Evolutionary conservation across 441 rosid genomes (phyloP), one percentile per base, ranked within the genome.

Genomic region (California macrophylla): DNA sequence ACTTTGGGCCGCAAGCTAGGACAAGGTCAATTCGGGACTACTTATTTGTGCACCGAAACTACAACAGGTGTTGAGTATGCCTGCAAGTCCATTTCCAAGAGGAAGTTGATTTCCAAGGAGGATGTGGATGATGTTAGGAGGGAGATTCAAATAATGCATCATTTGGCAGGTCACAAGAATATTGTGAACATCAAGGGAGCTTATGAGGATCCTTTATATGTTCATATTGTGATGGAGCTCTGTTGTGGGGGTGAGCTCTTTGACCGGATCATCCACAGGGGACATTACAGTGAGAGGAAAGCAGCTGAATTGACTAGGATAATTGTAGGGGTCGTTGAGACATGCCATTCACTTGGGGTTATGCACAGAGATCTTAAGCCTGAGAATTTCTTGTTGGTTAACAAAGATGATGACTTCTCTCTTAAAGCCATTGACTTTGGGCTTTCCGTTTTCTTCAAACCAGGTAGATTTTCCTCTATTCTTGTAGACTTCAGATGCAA

Each of bases 111-210:
- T 0, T 79, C 92, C 0, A 79, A 70, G 23, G 96, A 91, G 68
- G 98, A 94, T 66, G 84, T 91, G 24, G 97, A 94, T 69, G 98
- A 94, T 69, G 97, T 94, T 6, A 81, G 97, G 75, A 90, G 98
- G 77, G 98, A 94, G 86, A 86, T 94, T 82, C 96, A 85, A 78
- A 94, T 94, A 66, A 91, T 94, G 98, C 98, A 94, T 72, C 98
- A 94, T 72, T 74, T 94, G 76, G 87, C 89, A 0, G 98, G 97
- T 52, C 93, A 89, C 68, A 93, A 95, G 0, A 90, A 92, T 75
- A 97, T 94, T 69, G 87, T 94, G 50, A 82, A 82, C 61, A 94
- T 94, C 20, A 79, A 87, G 26, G 94, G 84, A 38, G 97, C 98
- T 0, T 90, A 86, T 36, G 98, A 94, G 73, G 98, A 93, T 69